Evolutionary conservation across 192 early-diverging fungal species (phyloP).

Genomic region (Backusella parvicylindrica): DNA sequence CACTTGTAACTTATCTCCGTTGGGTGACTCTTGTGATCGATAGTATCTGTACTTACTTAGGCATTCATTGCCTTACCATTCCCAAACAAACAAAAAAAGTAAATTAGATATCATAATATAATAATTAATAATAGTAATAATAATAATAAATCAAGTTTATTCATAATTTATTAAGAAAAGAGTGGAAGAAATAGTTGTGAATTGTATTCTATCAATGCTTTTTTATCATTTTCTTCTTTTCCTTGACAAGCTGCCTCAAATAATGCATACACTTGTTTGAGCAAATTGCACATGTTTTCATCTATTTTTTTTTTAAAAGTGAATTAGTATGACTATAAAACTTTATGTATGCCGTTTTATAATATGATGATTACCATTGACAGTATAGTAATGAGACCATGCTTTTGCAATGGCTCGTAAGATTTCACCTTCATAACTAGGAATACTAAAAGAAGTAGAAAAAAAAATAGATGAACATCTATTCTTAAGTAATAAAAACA

Average conservation of each 20-base stretch:
- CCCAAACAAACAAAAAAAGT: constrained; percentile 31
- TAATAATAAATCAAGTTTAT: not conserved
- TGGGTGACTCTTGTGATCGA: constrained; percentile 85
- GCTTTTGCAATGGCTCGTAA: constrained; percentile 9
- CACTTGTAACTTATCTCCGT: constrained; percentile 73
- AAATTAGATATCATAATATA: not conserved
- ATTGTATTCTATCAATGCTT: constrained; percentile 6
- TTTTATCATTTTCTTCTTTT: not conserved
- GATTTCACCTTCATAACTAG: constrained; percentile 3
- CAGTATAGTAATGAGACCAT: not conserved
- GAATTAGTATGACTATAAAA: not conserved
- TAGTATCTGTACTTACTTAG: constrained; percentile 80
- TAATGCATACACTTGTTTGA: constrained; percentile 4
- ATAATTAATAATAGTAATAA: not conserved
- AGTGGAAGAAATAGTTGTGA: not conserved
- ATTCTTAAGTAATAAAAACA: too few relatives aligned
- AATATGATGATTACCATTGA: not conserved
- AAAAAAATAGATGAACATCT: not conserved
- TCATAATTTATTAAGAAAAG: constrained; percentile 5
- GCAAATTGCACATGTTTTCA: not conserved
- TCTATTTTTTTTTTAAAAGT: not conserved
- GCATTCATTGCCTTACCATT: constrained; percentile 84
- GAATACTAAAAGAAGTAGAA: not conserved
- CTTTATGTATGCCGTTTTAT: not conserved
- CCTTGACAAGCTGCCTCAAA: constrained; percentile 9